phyloP scores from a whole-genome alignment of 805 yeast genomes.

The Torulaspora franciscae region DNA sequence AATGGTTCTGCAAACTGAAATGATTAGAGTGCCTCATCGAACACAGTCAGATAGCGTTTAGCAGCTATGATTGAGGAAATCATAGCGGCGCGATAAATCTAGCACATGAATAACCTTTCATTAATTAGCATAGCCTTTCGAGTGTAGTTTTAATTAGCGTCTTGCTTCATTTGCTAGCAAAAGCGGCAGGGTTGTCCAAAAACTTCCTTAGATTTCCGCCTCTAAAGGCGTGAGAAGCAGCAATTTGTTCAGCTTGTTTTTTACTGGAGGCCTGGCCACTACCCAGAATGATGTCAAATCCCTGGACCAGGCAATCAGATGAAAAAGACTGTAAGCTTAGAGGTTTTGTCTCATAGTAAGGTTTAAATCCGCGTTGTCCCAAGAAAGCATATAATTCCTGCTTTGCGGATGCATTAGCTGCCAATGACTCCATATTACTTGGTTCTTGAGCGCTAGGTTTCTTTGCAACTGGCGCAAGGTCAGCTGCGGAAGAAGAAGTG shows the following conservation, averaged over 20 bases:
- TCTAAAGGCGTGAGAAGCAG: conserved; percentile 14
- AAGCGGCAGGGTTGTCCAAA: conserved; percentile 2
- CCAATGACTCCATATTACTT: background rate
- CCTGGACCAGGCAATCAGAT: conserved; percentile 16
- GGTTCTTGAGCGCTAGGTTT: background rate
- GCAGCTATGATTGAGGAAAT: background rate
- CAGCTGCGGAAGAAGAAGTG: too few species aligned
- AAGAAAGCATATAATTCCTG: conserved; percentile 13
- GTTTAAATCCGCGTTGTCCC: conserved; percentile 12
- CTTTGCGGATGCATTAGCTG: conserved; percentile 8
- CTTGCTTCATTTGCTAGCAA: background rate
- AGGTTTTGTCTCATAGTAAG: conserved; percentile 9
- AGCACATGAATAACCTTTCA: too few species aligned
- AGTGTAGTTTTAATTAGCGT: background rate
- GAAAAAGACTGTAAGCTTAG: conserved; percentile 7
- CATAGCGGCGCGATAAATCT: background rate
- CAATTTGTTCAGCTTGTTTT: conserved; percentile 17
- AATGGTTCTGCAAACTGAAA: too few species aligned
- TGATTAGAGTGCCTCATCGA: too few species aligned
- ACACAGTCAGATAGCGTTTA: too few species aligned
- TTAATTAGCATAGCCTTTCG: background rate
- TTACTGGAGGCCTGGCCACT: conserved; percentile 22
- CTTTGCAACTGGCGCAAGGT: too few species aligned
- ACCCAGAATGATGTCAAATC: conserved; percentile 14
- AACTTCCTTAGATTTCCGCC: conserved; percentile 8